Percentiles rank a stretch among this genome's conserved stretches.
phyloP scores from a whole-genome alignment of 805 yeast species.

The Wickerhamiella vanderwaltii region DNA sequence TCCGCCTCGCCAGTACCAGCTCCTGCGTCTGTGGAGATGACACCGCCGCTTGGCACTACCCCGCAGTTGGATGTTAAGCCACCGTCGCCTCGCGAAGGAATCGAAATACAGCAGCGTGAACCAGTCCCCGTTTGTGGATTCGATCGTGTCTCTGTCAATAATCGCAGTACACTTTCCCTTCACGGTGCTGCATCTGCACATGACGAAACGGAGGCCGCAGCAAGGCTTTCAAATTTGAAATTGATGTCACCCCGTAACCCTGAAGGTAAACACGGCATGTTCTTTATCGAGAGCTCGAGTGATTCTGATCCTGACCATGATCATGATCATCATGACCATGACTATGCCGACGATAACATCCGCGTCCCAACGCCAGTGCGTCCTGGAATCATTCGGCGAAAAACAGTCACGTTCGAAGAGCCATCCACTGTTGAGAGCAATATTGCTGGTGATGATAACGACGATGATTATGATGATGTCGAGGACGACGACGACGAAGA shows the following conservation, averaged over 20 bases:
- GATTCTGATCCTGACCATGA: slow-evolving; percentile 9
- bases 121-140: slow-evolving; percentile 4
- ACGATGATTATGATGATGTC: slow-evolving; percentile 10
- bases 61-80: slow-evolving; percentile 6
- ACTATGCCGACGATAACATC: background rate
- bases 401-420: slow-evolving; percentile 10
- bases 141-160: slow-evolving; percentile 7
- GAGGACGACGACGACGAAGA: slow-evolving; percentile 23
- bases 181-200: too few relatives aligned
- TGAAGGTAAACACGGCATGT: slow-evolving; percentile 3
- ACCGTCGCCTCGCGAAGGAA: background rate
- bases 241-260: too few relatives aligned
- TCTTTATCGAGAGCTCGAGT: slow-evolving; percentile 9
- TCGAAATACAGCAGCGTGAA: background rate
- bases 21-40: slow-evolving; percentile 1
- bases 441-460: background rate
- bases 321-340: too few relatives aligned
- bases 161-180: slow-evolving; percentile 1
- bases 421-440: background rate
- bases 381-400: slow-evolving; percentile 5
- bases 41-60: slow-evolving; percentile 7
- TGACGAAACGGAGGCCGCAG: too few relatives aligned
- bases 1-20: background rate
- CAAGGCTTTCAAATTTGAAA: too few relatives aligned
- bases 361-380: slow-evolving; percentile 6